These are phyloP conservation scores for Rhodotorula sp. DNA, from an alignment of 1,284 basidiomycete genomes.

Conservation along the genomic window DNA sequence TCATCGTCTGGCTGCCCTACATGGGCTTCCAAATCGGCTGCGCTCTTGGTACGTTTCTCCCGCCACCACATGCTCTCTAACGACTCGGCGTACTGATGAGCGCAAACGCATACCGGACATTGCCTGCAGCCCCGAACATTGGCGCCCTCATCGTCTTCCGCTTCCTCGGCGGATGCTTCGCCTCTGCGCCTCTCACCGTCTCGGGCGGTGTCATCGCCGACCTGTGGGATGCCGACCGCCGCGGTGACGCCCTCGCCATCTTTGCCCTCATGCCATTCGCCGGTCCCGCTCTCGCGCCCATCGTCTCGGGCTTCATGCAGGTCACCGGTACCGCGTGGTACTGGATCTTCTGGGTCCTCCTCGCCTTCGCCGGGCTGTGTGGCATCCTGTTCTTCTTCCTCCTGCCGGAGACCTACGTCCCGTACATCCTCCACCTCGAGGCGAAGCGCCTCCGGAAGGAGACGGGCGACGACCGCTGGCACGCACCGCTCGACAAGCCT, in stretches of 20 bases:
- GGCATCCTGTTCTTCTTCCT: constrained; percentile 63
- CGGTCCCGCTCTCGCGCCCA: constrained; percentile 60
- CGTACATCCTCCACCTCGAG: constrained; percentile 58
- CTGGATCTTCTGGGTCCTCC: constrained; percentile 73
- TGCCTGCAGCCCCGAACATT: constrained; percentile 57
- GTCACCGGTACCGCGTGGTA: constrained; percentile 60
- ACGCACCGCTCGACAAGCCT: constrained; percentile 53
- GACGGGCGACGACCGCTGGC: constrained; percentile 68
- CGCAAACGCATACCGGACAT: not conserved
- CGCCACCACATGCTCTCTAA: not conserved
- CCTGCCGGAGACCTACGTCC: constrained; percentile 56
- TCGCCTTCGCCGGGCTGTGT: constrained; percentile 57
- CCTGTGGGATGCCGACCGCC: constrained; percentile 66
- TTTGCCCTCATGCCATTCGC: constrained; percentile 65
- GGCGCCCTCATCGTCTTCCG: constrained; percentile 66
- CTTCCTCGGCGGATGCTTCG: constrained; percentile 67
- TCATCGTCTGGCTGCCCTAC: constrained; percentile 67
- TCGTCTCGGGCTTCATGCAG: constrained; percentile 62
- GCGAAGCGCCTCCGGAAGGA: constrained; percentile 58
- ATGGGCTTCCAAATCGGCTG: constrained; percentile 67
- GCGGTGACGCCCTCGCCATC: constrained; percentile 68
- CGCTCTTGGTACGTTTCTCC: constrained; percentile 54
- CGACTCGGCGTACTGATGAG: not conserved
- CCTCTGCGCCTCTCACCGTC: constrained; percentile 49
- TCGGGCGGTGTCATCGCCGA: constrained; percentile 49